Evolutionary conservation across 139 green algal genomes (phyloP).

Genomic region (Volvox africanus): DNA sequence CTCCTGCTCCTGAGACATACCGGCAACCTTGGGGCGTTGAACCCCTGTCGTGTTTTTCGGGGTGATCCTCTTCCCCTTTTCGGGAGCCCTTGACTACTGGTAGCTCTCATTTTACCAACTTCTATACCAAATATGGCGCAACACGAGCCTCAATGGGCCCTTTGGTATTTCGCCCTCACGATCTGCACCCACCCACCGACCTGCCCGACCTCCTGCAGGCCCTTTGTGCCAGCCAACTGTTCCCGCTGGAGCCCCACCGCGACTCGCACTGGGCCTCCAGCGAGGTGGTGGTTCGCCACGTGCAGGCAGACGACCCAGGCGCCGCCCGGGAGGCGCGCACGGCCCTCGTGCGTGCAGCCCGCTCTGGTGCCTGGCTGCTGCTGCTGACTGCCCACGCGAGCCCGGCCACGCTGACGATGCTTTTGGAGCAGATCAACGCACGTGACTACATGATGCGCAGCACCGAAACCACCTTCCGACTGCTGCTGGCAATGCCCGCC

Average conservation of each 20-base stretch:
- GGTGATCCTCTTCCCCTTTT: no score
- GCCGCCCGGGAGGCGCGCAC: neutral
- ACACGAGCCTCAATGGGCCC: no score
- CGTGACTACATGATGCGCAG: constrained; percentile 39
- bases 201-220: neutral
- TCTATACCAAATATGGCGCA: no score
- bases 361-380: constrained; percentile 49
- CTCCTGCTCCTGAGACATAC: no score
- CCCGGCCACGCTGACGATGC: constrained; percentile 10
- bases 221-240: neutral
- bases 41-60: no score
- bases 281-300: constrained; percentile 45
- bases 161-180: neutral
- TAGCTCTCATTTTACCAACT: no score
- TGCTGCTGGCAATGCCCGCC: constrained; percentile 45
- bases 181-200: neutral
- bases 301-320: neutral
- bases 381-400: constrained; percentile 32
- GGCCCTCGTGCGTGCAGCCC: constrained; percentile 2
- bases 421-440: constrained; percentile 44
- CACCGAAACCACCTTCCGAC: constrained; percentile 36
- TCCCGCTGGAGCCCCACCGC: constrained; percentile 32
- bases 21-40: no score
- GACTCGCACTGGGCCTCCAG: neutral
- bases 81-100: no score